A percentile compares a stretch with the other conserved stretches of the same genome.
Evolutionary conservation across 1,139 yeast species (phyloP).

Genomic region (Hemisphaericaspora xylanilytica): DNA sequence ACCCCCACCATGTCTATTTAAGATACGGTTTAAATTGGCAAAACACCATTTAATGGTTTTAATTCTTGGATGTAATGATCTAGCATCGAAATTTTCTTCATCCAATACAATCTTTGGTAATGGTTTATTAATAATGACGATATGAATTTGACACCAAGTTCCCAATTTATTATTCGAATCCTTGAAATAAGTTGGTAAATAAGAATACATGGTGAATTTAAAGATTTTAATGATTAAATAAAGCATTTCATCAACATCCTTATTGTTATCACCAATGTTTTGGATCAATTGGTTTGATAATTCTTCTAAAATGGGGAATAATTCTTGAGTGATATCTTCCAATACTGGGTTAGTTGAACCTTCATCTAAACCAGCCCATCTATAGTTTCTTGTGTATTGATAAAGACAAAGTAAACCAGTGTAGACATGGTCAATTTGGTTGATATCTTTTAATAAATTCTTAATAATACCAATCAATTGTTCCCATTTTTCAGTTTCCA

Average conservation of each 20-base stretch:
- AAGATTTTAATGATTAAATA: conserved; percentile 63
- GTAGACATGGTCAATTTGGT: conserved; percentile 51
- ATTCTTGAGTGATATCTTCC: conserved; percentile 46
- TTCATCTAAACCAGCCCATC: conserved; percentile 51
- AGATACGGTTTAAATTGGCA: conserved; percentile 62
- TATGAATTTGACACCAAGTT: conserved; percentile 63
- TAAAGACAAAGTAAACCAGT: conserved; percentile 57
- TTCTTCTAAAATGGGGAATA: conserved; percentile 57
- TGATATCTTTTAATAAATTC: conserved; percentile 42
- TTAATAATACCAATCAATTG: conserved; percentile 35
- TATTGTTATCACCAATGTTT: conserved; percentile 22
- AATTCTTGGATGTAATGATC: conserved; percentile 46
- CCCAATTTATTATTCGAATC: conserved; percentile 52
- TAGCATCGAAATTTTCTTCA: conserved; percentile 35
- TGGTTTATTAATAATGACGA: conserved; percentile 48
- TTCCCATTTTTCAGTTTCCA: conserved; percentile 47
- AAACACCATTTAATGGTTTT: conserved; percentile 73
- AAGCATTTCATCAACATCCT: conserved; percentile 54
- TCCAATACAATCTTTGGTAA: conserved; percentile 36
- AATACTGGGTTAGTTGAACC: conserved; percentile 45
- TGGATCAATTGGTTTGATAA: conserved; percentile 42
- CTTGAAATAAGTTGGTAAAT: conserved; percentile 57
- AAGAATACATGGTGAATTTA: conserved; percentile 58
- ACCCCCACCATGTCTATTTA: conserved; percentile 55
- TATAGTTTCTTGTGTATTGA: conserved; percentile 56